phyloP scores from a whole-genome alignment of 768 basidiomycete genomes.

The Leucosporidium yakuticum region DNA sequence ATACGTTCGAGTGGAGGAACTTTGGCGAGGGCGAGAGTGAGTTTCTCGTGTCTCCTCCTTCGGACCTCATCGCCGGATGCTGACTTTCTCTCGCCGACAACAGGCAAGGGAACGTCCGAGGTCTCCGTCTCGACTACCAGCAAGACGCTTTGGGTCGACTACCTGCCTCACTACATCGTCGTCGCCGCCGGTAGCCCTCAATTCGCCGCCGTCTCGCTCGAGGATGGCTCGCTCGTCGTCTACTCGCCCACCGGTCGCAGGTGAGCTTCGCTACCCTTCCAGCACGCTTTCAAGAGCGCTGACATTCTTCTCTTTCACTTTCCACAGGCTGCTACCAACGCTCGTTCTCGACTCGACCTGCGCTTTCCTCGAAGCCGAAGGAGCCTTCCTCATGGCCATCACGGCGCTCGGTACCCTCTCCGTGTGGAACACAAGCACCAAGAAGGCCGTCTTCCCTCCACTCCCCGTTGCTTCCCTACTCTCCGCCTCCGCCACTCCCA shows the following conservation, averaged over 20 bases:
- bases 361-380: conserved; percentile 62
- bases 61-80: background rate
- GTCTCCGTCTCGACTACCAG: conserved; percentile 59
- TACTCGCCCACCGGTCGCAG: conserved; percentile 79
- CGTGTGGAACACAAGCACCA: conserved; percentile 55
- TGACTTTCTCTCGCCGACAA: background rate
- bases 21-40: conserved; percentile 56
- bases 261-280: conserved; percentile 48
- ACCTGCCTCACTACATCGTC: conserved; percentile 67
- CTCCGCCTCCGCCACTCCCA: conserved; percentile 50
- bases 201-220: conserved; percentile 70
- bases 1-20: conserved; percentile 72
- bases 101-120: conserved; percentile 56
- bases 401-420: conserved; percentile 66
- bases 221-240: conserved; percentile 72
- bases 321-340: conserved; percentile 65
- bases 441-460: conserved; percentile 58
- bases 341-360: conserved; percentile 66
- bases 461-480: conserved; percentile 60
- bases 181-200: conserved; percentile 56
- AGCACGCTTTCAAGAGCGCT: background rate
- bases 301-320: background rate
- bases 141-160: conserved; percentile 83
- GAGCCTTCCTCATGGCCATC: conserved; percentile 61
- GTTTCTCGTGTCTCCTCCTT: conserved; percentile 32